These are phyloP conservation scores for Amniculicola lignicola DNA, from an alignment of 495 filamentous ascomycete species.

Conservation along the genomic window DNA sequence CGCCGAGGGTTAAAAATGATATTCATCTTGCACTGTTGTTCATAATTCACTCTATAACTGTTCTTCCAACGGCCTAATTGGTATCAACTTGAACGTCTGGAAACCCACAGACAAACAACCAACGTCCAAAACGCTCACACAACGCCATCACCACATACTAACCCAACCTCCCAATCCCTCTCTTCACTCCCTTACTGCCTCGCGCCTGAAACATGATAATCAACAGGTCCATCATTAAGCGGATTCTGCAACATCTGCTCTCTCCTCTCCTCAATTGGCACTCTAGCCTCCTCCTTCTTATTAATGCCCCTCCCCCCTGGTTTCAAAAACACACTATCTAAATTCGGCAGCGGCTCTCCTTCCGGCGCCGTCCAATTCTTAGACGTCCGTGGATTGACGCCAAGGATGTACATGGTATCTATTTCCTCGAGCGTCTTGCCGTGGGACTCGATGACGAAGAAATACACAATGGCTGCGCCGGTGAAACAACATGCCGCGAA, in stretches of 20 bases:
- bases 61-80: too few species aligned
- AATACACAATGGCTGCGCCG: constrained; percentile 63
- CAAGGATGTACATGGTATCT: constrained; percentile 76
- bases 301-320: constrained; percentile 21
- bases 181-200: too few species aligned
- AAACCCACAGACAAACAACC: too few species aligned
- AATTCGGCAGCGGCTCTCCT: constrained; percentile 16
- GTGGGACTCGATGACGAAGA: constrained; percentile 71
- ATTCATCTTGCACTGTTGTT: too few species aligned
- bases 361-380: constrained; percentile 49
- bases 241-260: background rate
- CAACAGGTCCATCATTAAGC: too few species aligned
- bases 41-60: too few species aligned
- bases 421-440: constrained; percentile 72
- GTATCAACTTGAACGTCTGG: too few species aligned
- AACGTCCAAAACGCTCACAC: too few species aligned
- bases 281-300: constrained; percentile 15
- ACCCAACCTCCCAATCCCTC: too few species aligned
- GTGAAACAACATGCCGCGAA: constrained; percentile 68
- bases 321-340: constrained; percentile 21
- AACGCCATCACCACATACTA: too few species aligned
- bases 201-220: too few species aligned
- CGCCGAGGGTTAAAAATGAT: too few species aligned
- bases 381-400: constrained; percentile 65
- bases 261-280: constrained; percentile 5